Base-by-base conservation (phyloP, 1,139 yeast genomes). In the Pichia sp. region DNA sequence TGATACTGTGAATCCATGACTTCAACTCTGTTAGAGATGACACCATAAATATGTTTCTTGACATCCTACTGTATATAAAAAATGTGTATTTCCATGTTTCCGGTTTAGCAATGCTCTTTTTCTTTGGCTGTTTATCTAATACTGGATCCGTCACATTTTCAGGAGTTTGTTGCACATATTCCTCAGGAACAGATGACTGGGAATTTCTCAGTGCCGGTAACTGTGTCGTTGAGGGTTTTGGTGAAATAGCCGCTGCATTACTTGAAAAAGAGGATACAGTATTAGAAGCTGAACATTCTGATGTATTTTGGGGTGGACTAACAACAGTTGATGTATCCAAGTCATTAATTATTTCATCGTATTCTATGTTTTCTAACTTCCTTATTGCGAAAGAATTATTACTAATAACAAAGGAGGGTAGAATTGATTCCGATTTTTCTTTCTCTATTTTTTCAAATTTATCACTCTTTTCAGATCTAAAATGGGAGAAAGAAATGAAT, bases 1-100 rank as follows among this genome's bases (percentile, higher is more conserved):
- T 84, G 60, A 84, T 79, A 13, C 78, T 69, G 45, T 72, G 72
- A 50, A 82, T 74, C 90, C 90, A 84, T 36, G 78, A 77, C 16
- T 69, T 64, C 67, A 77, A 70, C 48, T 81, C 86, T 31, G 65
- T 60, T 8, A 56, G 49, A 30, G 68, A 67, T 19, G 62, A 59
- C 3, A 69, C 70, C 59, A 68, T 65, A 48, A 66, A 72, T 1
- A 65, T 54, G 40, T 67, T 69, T 50, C 70, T 73, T 32, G 73
- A 70, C 47, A 70, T 70, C 10, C 70, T 67, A n/a, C 75, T 74
- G 61, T 70, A 73, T 13, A 74, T 64, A 50, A 64, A 67, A 53
- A 74, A 72, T 1, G 70, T 63, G 49, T 59, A 59, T 29, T 58
- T 53, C 8, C 16, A 23, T 11, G 49, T 13, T 8, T 11, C 13